phyloP scores from a whole-genome alignment of 176 grass and related monocot species.

The Rhynchospora pubera region DNA sequence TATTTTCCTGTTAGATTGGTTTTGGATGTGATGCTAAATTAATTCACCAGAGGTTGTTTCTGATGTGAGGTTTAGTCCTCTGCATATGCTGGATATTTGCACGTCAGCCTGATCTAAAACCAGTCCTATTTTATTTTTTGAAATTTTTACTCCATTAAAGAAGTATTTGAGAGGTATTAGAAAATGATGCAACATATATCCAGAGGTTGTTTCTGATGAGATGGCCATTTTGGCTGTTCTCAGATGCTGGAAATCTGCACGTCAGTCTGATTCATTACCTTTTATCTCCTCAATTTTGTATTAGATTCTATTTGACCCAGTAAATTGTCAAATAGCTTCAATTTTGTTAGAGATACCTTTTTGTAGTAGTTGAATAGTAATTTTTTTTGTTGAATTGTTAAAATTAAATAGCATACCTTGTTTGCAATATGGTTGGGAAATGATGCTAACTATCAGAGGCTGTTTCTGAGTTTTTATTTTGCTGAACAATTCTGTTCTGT shows the following conservation, averaged over 20 bases:
- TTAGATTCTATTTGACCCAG: neutral
- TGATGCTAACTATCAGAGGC: conserved; percentile 16
- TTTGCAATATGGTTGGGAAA: conserved; percentile 7
- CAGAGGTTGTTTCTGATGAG: conserved; percentile 16
- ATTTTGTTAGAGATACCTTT: neutral
- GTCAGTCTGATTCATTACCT: conserved; percentile 16
- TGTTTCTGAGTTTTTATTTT: conserved; percentile 17
- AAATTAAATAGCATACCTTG: neutral
- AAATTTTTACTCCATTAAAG: neutral
- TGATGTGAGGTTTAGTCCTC: neutral
- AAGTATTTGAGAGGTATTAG: neutral
- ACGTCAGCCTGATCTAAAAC: conserved; percentile 21
- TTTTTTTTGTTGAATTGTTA: neutral
- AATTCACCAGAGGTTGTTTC: conserved; percentile 18
- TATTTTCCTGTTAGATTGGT: neutral
- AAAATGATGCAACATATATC: conserved; percentile 12
- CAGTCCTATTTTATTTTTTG: neutral
- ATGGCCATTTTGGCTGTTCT: neutral
- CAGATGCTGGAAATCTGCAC: conserved; percentile 23
- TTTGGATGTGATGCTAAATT: conserved; percentile 9
- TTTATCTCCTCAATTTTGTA: neutral
- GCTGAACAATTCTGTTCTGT: conserved; percentile 9
- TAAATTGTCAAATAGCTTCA: neutral
- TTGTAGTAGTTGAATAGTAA: neutral
- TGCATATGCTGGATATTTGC: conserved; percentile 18